phyloP scores from a whole-genome alignment of 2,329 filamentous ascomycete genomes.

The Arthrinium puccinioides region DNA sequence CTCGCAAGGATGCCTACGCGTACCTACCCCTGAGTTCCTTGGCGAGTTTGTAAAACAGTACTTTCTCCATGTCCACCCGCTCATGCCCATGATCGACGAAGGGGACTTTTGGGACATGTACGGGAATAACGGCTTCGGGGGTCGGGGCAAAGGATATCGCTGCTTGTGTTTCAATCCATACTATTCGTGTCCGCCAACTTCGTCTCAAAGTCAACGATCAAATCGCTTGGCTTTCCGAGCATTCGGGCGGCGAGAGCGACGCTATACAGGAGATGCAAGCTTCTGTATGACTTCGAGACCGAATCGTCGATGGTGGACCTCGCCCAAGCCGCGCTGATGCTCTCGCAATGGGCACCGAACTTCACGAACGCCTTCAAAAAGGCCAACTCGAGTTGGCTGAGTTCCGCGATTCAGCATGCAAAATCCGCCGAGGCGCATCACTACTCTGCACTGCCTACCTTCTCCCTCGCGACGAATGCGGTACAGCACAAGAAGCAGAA shows the following conservation, averaged over 20 bases:
- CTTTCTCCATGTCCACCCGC: slow-evolving; percentile 38
- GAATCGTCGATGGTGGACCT: slow-evolving; percentile 33
- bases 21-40: slow-evolving; percentile 32
- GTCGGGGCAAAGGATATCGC: slow-evolving; percentile 24
- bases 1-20: slow-evolving; percentile 35
- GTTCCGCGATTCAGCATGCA: slow-evolving; percentile 41
- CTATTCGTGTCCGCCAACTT: slow-evolving; percentile 37
- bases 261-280: slow-evolving; percentile 32
- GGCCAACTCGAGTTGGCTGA: slow-evolving; percentile 41
- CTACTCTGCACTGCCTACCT: slow-evolving; percentile 26
- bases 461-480: slow-evolving; percentile 19
- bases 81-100: slow-evolving; percentile 36
- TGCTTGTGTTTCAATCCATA: slow-evolving; percentile 39
- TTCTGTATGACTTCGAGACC: slow-evolving; percentile 36
- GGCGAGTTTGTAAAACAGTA: slow-evolving; percentile 42
- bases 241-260: slow-evolving; percentile 35
- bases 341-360: slow-evolving; percentile 33
- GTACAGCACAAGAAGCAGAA: slow-evolving; percentile 29
- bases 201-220: slow-evolving; percentile 30
- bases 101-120: slow-evolving; percentile 42
- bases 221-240: slow-evolving; percentile 32
- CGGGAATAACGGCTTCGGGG: slow-evolving; percentile 15
- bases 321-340: slow-evolving; percentile 33
- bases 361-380: slow-evolving; percentile 24
- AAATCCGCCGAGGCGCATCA: slow-evolving; percentile 36